A percentile compares a stretch with the other conserved stretches of the same genome.
These are phyloP conservation scores for Penicillium sp. DNA, from an alignment of 2,329 filamentous ascomycete genomes.

Conservation along the genomic window DNA sequence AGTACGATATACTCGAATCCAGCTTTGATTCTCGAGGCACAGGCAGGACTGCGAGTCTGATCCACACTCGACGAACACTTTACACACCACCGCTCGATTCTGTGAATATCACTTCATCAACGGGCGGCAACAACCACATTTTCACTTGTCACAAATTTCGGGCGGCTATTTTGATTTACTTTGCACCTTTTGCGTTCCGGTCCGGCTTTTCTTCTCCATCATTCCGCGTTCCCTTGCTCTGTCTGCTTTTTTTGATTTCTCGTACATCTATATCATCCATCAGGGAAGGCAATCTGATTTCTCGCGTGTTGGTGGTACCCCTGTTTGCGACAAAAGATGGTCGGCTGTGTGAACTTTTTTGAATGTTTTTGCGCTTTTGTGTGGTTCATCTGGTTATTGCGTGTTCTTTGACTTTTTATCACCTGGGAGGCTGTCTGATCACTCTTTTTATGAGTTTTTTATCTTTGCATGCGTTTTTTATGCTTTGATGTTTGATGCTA, in stretches of 20 bases:
- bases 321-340: slow-evolving; percentile 28
- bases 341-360: slow-evolving; percentile 17
- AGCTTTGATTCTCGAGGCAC: not conserved
- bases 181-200: slow-evolving; percentile 20
- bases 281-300: slow-evolving; percentile 30
- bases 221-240: slow-evolving; percentile 28
- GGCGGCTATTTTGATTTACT: slow-evolving; percentile 38
- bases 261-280: slow-evolving; percentile 23
- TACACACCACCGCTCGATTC: slow-evolving; percentile 6
- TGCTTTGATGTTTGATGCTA: slow-evolving; percentile 6
- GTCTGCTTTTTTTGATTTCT: slow-evolving; percentile 12
- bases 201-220: slow-evolving; percentile 6
- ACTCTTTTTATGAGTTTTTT: slow-evolving; percentile 30
- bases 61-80: slow-evolving; percentile 6
- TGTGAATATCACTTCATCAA: slow-evolving; percentile 9
- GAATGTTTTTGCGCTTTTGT: slow-evolving; percentile 7
- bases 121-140: slow-evolving; percentile 15
- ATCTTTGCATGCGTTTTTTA: slow-evolving; percentile 16
- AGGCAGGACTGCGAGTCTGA: not conserved
- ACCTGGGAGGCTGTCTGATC: slow-evolving; percentile 51
- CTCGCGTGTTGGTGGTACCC: slow-evolving; percentile 17
- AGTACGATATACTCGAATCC: not conserved
- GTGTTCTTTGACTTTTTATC: slow-evolving; percentile 26
- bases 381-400: slow-evolving; percentile 21
- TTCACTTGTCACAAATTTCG: slow-evolving; percentile 29